phyloP scores from a whole-genome alignment of 495 filamentous ascomycete species.

The Xylaria sp. region DNA sequence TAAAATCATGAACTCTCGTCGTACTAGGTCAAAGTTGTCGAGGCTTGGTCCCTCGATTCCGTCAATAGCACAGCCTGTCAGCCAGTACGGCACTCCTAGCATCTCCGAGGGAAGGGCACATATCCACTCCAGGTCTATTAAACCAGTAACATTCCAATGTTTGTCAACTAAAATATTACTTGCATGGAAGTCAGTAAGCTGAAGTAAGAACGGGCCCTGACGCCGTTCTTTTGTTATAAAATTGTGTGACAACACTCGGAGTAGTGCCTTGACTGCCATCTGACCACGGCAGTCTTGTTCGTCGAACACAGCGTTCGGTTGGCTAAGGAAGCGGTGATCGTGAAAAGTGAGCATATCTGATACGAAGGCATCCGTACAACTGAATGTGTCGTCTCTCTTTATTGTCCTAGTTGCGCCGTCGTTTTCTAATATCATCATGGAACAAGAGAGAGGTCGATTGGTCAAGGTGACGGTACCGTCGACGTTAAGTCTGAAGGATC shows the following conservation, averaged over 20 bases:
- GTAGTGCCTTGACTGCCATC: constrained; percentile 39
- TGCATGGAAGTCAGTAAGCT: constrained; percentile 35
- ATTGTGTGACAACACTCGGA: constrained; percentile 37
- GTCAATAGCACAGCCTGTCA: constrained; percentile 39
- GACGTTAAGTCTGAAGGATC: constrained; percentile 43
- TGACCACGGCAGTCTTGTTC: constrained; percentile 37
- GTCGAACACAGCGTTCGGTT: constrained; percentile 42
- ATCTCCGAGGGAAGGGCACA: constrained; percentile 41
- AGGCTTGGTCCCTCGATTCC: constrained; percentile 24
- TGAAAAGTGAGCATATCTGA: constrained; percentile 42
- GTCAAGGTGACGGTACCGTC: constrained; percentile 39
- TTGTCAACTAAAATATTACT: constrained; percentile 50
- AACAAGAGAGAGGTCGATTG: constrained; percentile 44
- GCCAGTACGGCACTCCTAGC: constrained; percentile 42
- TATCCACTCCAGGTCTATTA: constrained; percentile 40
- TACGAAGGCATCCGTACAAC: constrained; percentile 36
- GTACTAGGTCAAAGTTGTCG: constrained; percentile 24
- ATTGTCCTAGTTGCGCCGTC: constrained; percentile 41
- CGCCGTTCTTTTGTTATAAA: constrained; percentile 34
- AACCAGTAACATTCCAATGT: constrained; percentile 38
- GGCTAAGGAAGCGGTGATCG: constrained; percentile 37
- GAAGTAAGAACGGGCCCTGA: constrained; percentile 33
- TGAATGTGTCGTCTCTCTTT: constrained; percentile 37
- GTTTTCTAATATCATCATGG: constrained; percentile 44
- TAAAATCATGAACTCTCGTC: constrained; percentile 30